phyloP scores from a whole-genome alignment of 1,139 yeast genomes.

The Lodderomyces margitis region DNA sequence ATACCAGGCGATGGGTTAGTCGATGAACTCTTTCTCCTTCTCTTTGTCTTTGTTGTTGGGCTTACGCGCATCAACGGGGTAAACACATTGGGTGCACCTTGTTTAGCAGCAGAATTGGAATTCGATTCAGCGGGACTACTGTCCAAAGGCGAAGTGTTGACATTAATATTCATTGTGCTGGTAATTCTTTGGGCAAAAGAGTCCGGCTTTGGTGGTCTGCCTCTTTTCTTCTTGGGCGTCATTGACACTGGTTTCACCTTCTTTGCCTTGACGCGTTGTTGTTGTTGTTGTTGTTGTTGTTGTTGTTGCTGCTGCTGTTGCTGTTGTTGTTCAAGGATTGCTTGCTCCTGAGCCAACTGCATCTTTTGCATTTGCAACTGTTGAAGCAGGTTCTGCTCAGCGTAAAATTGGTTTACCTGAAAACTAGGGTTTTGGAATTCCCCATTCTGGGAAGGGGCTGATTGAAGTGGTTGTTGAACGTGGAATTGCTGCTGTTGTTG shows the following conservation, averaged over 20 bases:
- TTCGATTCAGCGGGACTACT: slow-evolving; percentile 37
- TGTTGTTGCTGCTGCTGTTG: slow-evolving; percentile 1
- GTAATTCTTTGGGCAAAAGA: slow-evolving; percentile 42
- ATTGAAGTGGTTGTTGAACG: background rate
- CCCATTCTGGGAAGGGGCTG: slow-evolving; percentile 1
- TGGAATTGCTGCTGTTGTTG: background rate
- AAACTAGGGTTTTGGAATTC: background rate
- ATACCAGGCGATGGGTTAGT: slow-evolving; percentile 12
- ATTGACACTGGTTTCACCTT: slow-evolving; percentile 1
- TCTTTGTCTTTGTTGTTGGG: slow-evolving; percentile 25
- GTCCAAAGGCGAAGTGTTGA: slow-evolving; percentile 36
- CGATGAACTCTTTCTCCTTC: slow-evolving; percentile 17
- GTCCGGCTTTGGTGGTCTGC: slow-evolving; percentile 48
- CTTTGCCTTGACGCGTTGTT: background rate
- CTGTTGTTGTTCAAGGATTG: slow-evolving; percentile 1
- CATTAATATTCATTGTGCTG: slow-evolving; percentile 42
- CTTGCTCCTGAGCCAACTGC: slow-evolving; percentile 3
- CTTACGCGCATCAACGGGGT: slow-evolving; percentile 49
- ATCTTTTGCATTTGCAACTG: slow-evolving; percentile 5
- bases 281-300: slow-evolving; percentile 2
- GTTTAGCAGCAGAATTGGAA: slow-evolving; percentile 37
- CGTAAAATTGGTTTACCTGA: slow-evolving; percentile 6
- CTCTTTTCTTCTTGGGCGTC: slow-evolving; percentile 39
- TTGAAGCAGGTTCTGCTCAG: slow-evolving; percentile 5
- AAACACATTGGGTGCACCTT: slow-evolving; percentile 47